phyloP scores from a whole-genome alignment of 2,329 filamentous ascomycete genomes.

The Botrytis galanthina region DNA sequence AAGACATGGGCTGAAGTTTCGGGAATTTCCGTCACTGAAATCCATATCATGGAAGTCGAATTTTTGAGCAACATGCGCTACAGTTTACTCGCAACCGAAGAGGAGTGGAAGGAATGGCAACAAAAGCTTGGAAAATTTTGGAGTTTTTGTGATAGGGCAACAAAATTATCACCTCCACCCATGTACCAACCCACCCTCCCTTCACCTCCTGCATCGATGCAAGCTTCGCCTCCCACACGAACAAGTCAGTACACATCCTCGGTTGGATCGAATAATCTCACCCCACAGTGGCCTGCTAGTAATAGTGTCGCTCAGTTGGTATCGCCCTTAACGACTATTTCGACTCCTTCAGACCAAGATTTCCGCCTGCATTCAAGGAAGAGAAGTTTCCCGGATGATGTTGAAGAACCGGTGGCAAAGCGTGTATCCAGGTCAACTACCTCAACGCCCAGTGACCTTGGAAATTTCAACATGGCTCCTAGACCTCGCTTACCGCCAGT shows the following conservation, averaged over 20 bases:
- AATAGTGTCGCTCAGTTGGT: slow-evolving; percentile 40
- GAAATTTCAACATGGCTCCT: slow-evolving; percentile 24
- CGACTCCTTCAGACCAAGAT: slow-evolving; percentile 41
- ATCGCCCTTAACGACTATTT: slow-evolving; percentile 36
- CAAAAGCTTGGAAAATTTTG: slow-evolving; percentile 77
- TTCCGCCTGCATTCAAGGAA: slow-evolving; percentile 46
- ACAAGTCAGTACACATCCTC: slow-evolving; percentile 41
- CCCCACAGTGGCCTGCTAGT: slow-evolving; percentile 38
- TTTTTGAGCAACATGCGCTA: slow-evolving; percentile 99
- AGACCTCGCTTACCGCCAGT: slow-evolving; percentile 58
- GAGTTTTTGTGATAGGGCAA: slow-evolving; percentile 53
- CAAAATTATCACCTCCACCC: slow-evolving; percentile 35
- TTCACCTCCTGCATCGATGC: slow-evolving; percentile 50
- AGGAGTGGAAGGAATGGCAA: slow-evolving; percentile 87
- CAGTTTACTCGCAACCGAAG: slow-evolving; percentile 79
- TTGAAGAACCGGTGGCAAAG: slow-evolving; percentile 57
- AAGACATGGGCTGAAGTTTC: slow-evolving; percentile 99
- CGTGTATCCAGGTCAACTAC: slow-evolving; percentile 33
- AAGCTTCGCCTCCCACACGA: slow-evolving; percentile 48
- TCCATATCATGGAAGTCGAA: slow-evolving; percentile 99
- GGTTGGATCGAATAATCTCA: slow-evolving; percentile 32
- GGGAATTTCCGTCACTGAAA: slow-evolving; percentile 87
- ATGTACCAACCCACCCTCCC: slow-evolving; percentile 46
- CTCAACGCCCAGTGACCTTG: slow-evolving; percentile 10
- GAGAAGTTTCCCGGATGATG: slow-evolving; percentile 55